Conservation (phyloP, 2,329 filamentous ascomycete species). For the Arthrobotrys entomopaga region DNA sequence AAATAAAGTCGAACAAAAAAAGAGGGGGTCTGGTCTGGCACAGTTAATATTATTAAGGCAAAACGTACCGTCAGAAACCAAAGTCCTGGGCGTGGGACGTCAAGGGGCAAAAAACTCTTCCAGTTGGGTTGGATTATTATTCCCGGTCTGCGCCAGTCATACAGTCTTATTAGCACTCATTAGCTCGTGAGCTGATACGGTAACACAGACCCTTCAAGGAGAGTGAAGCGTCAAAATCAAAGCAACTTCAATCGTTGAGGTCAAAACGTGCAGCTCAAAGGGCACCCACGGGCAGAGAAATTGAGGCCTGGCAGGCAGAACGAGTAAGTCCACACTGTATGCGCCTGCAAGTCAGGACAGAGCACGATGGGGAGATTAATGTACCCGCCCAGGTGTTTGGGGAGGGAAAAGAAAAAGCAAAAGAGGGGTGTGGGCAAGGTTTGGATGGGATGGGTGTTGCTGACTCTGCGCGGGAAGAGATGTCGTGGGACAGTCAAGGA, state of each 20-base stretch:
- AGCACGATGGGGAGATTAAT: constrained; percentile 20
- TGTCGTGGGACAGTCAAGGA: constrained; percentile 11
- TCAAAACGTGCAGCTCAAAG: constrained; percentile 11
- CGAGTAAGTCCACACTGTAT: constrained; percentile 26
- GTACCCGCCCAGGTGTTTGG: constrained; percentile 37
- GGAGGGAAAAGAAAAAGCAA: constrained; percentile 9
- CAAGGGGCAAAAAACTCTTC: constrained; percentile 50
- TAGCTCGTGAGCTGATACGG: constrained; percentile 25
- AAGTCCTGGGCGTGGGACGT: constrained; percentile 48
- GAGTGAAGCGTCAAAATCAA: neutral
- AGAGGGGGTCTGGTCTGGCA: constrained; percentile 51
- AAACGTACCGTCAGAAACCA: constrained; percentile 55
- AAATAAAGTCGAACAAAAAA: constrained; percentile 46
- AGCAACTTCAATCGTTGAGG: constrained; percentile 27
- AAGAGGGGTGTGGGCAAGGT: constrained; percentile 29
- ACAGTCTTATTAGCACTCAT: constrained; percentile 22
- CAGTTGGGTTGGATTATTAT: constrained; percentile 47
- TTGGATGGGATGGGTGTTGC: constrained; percentile 15
- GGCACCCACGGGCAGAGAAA: constrained; percentile 19
- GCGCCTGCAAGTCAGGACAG: too few relatives aligned
- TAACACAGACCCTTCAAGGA: constrained; percentile 28
- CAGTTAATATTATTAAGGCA: constrained; percentile 47
- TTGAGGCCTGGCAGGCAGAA: constrained; percentile 25
- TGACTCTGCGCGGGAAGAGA: constrained; percentile 21
- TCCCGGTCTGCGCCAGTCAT: constrained; percentile 46